Evolutionary conservation across 305 asterid genomes (phyloP).

Genomic region (Salvia sclarea): DNA sequence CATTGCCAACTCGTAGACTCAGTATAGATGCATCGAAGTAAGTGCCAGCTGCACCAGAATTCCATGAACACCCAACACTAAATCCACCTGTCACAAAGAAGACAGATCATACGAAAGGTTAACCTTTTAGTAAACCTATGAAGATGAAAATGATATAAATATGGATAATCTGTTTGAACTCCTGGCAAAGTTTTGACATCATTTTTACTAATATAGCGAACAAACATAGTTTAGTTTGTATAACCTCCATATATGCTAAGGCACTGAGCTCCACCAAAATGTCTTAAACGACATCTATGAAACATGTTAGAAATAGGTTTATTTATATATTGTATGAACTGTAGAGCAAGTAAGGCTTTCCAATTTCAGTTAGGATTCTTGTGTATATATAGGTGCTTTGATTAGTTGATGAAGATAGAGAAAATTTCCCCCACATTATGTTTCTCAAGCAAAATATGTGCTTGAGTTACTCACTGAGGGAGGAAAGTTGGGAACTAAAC

Average conservation of each 20-base stretch:
- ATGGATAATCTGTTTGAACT: conserved; percentile 1
- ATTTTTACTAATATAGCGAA: not conserved
- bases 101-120: conserved; percentile 30
- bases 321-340: too few species aligned
- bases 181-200: conserved; percentile 20
- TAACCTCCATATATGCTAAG: not conserved
- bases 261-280: conserved; percentile 1
- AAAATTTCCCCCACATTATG: too few species aligned
- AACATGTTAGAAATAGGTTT: too few species aligned
- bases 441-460: too few species aligned
- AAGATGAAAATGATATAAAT: conserved; percentile 5
- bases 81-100: conserved; percentile 71
- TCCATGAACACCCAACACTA: conserved; percentile 82
- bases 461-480: too few species aligned
- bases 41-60: conserved; percentile 98
- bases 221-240: conserved; percentile 1
- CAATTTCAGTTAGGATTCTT: too few species aligned
- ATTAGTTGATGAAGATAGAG: too few species aligned
- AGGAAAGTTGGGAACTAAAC: too few species aligned
- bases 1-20: conserved; percentile 92
- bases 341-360: too few species aligned
- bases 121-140: conserved; percentile 20
- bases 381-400: too few species aligned
- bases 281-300: not conserved
- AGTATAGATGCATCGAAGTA: conserved; percentile 86